Evolutionary conservation across 495 filamentous ascomycete species (phyloP), one percentile per base, ranked within the genome.

Genomic region (Hypoxylon lienhwacheense): DNA sequence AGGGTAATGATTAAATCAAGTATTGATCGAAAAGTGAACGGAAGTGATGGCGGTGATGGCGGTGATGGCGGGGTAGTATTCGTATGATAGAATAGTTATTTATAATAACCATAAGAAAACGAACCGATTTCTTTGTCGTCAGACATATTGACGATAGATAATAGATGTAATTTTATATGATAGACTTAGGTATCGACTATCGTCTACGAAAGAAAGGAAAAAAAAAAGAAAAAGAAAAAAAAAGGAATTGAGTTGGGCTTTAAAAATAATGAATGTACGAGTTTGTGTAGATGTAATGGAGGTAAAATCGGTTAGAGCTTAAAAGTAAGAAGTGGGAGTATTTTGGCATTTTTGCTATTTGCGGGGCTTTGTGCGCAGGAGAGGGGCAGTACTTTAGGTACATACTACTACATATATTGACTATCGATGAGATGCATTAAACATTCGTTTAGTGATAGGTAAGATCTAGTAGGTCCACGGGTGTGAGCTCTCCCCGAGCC

Each of bases 51-150:
- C n/a, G n/a, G n/a, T n/a, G n/a, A 28, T 31, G 51, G 29, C 46
- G 21, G 12, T 22, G 15, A 50, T 55, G 51, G 58, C 41, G 58
- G 58, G 58, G 58, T 61, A 55, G 22, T n/a, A n/a, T 47, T 55
- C 42, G 29, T n/a, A 35, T n/a, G 29, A 43, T n/a, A 61, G 58
- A 46, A 55, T 33, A 20, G 25, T 1, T 28, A 6, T 14, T 28
- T 28, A 26, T 22, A 16, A 35, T 40, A 36, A 28, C 40, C 14
- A 55, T 41, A 20, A 12, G 32, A 35, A 29, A 29, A 61, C 58
- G 46, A 55, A 61, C 58, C 58, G 25, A 46, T 61, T 41, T 61
- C 58, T 52, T 61, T 61, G n/a, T 61, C 58, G 42, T 61, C 58
- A 17, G 58, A 45, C 58, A 61, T 61, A 31, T 37, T 55, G 52